Evolutionary conservation across 768 basidiomycete genomes (phyloP), one percentile per base, ranked within the genome.

Genomic region (Boletus barrowsii): DNA sequence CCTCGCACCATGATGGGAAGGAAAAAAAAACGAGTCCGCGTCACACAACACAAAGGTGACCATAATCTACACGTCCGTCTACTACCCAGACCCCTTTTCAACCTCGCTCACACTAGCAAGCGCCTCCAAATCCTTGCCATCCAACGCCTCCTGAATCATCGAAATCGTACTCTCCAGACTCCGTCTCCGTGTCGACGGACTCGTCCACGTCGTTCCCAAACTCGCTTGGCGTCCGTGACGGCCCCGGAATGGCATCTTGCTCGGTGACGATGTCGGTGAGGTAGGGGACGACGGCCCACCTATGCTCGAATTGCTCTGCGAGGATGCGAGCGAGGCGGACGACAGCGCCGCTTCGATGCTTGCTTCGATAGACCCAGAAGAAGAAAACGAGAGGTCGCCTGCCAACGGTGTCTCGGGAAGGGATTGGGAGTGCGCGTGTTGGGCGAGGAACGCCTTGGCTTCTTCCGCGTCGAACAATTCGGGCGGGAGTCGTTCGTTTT

Each of bases 401-500:
- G 10, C 51, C 11, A 73, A 73, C 2, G 87, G 83, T 0, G 85
- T 81, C 11, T 78, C 72, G 0, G 90, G 87, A 17, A 76, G 68
- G 3, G 74, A 74, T 36, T 64, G 68, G 5, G 71, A 68, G 13
- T 70, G 68, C 0, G 53, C 59, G 26, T 69, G 65, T 54, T 67
- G 68, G 46, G 66, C 58, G 52, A 89, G 64, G 58, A 84, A 81
- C 8, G 86, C 83, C 59, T 81, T 83, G 52, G 84, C 87, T 72
- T 88, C 85, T 54, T 70, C 69, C 7, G 84, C 87, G 65, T 98
- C 95, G 68, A 93, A 88, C 17, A 99, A 79, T 15, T 98, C 93
- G 3, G 96, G 96, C 3, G 96, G 97, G n/a, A 98, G 77, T 33
- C 94, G 88, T 72, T 99, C 97, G 73, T 98, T 98, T 74, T 98